phyloP scores from a whole-genome alignment of 179 eudicot species.

The Nepenthes alata region DNA sequence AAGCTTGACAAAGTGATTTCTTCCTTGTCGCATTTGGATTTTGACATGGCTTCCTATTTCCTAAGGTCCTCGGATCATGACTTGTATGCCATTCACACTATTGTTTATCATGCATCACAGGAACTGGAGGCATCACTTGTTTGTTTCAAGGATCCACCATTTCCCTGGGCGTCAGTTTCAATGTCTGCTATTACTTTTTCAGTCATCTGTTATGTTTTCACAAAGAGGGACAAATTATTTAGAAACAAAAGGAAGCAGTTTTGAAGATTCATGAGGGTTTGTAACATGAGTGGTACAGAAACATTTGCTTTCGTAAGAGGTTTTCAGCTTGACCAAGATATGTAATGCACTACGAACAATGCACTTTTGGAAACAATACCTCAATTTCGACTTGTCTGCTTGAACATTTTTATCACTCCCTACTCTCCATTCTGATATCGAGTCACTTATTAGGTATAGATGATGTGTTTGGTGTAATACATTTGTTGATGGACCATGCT shows the following conservation, averaged over 20 bases:
- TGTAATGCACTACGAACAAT: too few relatives aligned
- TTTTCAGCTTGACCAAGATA: too few relatives aligned
- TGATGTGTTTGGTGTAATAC: too few relatives aligned
- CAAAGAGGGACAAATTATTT: slow-evolving; percentile 57
- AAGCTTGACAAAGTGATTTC: slow-evolving; percentile 74
- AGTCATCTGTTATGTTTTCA: slow-evolving; percentile 46
- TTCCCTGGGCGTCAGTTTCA: slow-evolving; percentile 68
- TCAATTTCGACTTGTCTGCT: too few relatives aligned
- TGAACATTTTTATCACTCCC: too few relatives aligned
- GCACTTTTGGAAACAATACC: too few relatives aligned
- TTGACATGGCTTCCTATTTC: slow-evolving; percentile 63
- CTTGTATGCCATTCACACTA: slow-evolving; percentile 69
- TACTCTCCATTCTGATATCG: too few relatives aligned
- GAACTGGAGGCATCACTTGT: slow-evolving; percentile 77
- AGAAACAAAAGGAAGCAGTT: slow-evolving; percentile 86
- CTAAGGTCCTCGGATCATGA: slow-evolving; percentile 84
- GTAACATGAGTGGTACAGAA: slow-evolving; percentile 2
- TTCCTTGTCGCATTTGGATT: slow-evolving; percentile 76
- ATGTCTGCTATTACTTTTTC: slow-evolving; percentile 38
- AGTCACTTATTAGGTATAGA: too few relatives aligned
- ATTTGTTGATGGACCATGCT: too few relatives aligned
- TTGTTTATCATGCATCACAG: slow-evolving; percentile 71
- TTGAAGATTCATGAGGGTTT: slow-evolving; percentile 24
- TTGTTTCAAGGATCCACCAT: slow-evolving; percentile 88
- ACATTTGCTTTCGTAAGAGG: too few relatives aligned